These are phyloP conservation scores for Aspergillus steynii DNA, from an alignment of 495 filamentous ascomycete species.

Conservation along the genomic window DNA sequence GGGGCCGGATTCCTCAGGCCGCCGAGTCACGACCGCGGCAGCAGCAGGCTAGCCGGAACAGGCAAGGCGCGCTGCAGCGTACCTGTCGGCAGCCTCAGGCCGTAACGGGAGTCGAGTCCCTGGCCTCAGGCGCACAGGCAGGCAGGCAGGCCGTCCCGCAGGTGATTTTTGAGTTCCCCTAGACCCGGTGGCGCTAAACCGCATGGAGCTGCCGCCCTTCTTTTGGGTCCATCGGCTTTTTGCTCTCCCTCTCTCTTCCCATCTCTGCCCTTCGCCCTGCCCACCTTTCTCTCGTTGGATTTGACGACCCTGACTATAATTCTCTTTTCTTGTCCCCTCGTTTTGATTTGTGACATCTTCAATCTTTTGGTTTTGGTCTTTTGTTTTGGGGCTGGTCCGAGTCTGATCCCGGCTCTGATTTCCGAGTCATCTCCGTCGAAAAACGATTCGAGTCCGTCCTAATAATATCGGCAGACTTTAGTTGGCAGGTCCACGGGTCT, in stretches of 20 bases:
- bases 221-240: constrained; percentile 6
- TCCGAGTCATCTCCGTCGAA: constrained; percentile 2
- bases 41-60: neutral
- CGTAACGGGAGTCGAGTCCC: no score
- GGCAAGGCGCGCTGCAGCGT: neutral
- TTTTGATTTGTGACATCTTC: constrained; percentile 1
- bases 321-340: constrained; percentile 2
- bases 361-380: neutral
- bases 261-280: constrained; percentile 2
- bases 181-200: constrained; percentile 17
- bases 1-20: neutral
- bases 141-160: neutral
- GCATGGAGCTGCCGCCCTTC: neutral
- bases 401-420: constrained; percentile 4
- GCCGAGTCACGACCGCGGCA: no score
- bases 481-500: constrained; percentile 1
- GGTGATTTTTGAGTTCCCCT: neutral
- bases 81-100: neutral
- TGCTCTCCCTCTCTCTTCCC: constrained; percentile 6
- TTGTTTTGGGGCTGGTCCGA: constrained; percentile 3
- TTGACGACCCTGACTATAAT: neutral
- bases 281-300: neutral
- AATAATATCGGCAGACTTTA: neutral
- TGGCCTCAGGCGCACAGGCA: neutral
- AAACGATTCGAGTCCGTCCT: neutral